Evolutionary conservation across 805 yeast species (phyloP).

Genomic region (Metschnikowia henanensis): DNA sequence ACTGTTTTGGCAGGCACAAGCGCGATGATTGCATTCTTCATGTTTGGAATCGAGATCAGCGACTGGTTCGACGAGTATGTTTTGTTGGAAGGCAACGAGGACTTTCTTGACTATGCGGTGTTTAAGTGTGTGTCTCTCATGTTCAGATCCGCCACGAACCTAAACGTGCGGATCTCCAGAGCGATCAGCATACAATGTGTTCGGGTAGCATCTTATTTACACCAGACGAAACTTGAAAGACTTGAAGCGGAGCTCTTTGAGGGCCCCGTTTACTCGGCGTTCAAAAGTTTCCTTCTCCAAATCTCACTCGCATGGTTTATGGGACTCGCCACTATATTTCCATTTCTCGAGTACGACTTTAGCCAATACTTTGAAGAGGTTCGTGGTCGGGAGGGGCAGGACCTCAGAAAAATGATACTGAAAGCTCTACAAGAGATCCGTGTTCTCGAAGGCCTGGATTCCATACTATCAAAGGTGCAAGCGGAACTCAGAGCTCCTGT

Average conservation of each 20-base stretch:
- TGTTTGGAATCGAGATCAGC: conserved; percentile 14
- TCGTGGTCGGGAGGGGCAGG: not conserved
- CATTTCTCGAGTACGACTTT: conserved; percentile 3
- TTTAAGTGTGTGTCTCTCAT: conserved; percentile 5
- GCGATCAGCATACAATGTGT: not conserved
- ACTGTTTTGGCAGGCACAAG: conserved; percentile 2
- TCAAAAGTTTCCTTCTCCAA: conserved; percentile 4
- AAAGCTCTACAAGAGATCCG: not conserved
- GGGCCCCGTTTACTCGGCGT: not conserved
- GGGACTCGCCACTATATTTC: conserved; percentile 3
- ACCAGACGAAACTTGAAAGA: conserved; percentile 5
- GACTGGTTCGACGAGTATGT: conserved; percentile 16
- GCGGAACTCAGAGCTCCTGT: conserved; percentile 6
- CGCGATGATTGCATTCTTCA: conserved; percentile 6
- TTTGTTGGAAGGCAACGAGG: conserved; percentile 6
- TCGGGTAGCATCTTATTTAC: conserved; percentile 2
- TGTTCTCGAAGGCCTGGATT: not conserved
- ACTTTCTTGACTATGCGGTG: conserved; percentile 8
- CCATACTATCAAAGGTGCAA: not conserved
- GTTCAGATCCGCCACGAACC: conserved; percentile 5
- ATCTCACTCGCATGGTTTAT: not conserved
- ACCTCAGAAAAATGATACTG: not conserved
- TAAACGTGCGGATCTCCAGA: not conserved
- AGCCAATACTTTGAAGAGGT: not conserved
- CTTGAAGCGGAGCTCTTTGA: conserved; percentile 7